Evolutionary conservation across 805 yeast species (phyloP).

Genomic region (Candida adriatica): DNA sequence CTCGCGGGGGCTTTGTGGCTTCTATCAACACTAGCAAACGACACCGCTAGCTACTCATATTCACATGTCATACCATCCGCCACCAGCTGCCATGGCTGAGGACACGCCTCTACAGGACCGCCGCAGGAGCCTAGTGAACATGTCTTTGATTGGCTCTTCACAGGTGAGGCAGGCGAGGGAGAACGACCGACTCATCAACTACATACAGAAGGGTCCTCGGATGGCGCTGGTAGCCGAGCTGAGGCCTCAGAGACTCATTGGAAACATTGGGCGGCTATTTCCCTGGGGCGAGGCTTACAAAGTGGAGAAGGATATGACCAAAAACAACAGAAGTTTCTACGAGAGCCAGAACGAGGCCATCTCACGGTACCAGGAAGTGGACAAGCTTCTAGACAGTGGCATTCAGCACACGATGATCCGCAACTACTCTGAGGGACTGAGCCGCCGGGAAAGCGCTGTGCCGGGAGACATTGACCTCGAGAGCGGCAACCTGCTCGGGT

Average conservation of each 20-base stretch:
- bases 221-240: conserved; percentile 26
- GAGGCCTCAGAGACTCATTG: conserved; percentile 43
- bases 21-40: too few species aligned
- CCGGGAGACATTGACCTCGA: conserved; percentile 60
- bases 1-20: too few species aligned
- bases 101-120: neutral
- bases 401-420: conserved; percentile 58
- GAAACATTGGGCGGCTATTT: conserved; percentile 28
- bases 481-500: conserved; percentile 48
- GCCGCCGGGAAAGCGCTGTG: conserved; percentile 31
- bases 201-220: conserved; percentile 14
- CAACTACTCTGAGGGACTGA: conserved; percentile 33
- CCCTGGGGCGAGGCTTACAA: conserved; percentile 33
- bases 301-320: conserved; percentile 22
- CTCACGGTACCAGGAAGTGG: conserved; percentile 51
- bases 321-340: conserved; percentile 38
- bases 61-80: neutral
- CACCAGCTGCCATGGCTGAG: neutral
- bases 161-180: conserved; percentile 16
- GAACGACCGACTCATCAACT: conserved; percentile 17
- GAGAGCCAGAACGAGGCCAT: conserved; percentile 53
- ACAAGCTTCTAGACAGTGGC: conserved; percentile 62
- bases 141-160: conserved; percentile 13
- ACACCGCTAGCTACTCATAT: too few species aligned
- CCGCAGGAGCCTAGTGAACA: conserved; percentile 12